These are phyloP conservation scores for Hebeloma cylindrosporum DNA, from an alignment of 768 basidiomycete genomes.

Conservation along the genomic window DNA sequence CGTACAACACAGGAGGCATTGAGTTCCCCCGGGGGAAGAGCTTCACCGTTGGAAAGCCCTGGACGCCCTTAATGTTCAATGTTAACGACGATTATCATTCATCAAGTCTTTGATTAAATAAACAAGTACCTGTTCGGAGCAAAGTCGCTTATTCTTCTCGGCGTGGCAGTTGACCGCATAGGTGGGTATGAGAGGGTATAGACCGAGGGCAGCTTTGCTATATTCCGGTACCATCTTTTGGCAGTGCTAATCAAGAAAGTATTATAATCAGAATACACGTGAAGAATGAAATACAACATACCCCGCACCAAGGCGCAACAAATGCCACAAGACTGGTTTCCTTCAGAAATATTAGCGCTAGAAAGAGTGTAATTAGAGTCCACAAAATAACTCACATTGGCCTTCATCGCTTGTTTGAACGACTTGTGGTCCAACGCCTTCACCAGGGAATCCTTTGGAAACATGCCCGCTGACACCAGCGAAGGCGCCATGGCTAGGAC, in stretches of 20 bases:
- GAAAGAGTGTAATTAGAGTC: neutral
- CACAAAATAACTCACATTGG: conserved; percentile 63
- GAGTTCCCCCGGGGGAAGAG: conserved; percentile 79
- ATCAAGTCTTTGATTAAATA: neutral
- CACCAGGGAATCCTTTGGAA: conserved; percentile 54
- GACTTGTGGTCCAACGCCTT: conserved; percentile 71
- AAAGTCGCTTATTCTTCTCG: conserved; percentile 76
- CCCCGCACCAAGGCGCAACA: conserved; percentile 94
- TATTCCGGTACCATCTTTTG: conserved; percentile 84
- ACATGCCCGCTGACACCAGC: conserved; percentile 50
- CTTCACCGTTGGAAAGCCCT: conserved; percentile 95
- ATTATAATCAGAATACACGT: neutral
- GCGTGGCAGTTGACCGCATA: conserved; percentile 95
- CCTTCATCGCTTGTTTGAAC: conserved; percentile 72
- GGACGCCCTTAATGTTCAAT: conserved; percentile 49
- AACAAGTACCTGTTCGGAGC: conserved; percentile 64
- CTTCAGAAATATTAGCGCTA: conserved; percentile 33
- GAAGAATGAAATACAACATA: conserved; percentile 35
- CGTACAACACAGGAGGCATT: conserved; percentile 62
- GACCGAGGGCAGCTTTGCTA: conserved; percentile 73
- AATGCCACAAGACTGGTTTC: conserved; percentile 82
- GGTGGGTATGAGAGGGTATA: conserved; percentile 80
- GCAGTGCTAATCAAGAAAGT: conserved; percentile 61
- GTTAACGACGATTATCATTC: neutral
- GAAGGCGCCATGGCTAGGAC: conserved; percentile 43